These are phyloP conservation scores for Plasmodiophora brassicae DNA, from an alignment of 208 protist species.

Conservation along the genomic window DNA sequence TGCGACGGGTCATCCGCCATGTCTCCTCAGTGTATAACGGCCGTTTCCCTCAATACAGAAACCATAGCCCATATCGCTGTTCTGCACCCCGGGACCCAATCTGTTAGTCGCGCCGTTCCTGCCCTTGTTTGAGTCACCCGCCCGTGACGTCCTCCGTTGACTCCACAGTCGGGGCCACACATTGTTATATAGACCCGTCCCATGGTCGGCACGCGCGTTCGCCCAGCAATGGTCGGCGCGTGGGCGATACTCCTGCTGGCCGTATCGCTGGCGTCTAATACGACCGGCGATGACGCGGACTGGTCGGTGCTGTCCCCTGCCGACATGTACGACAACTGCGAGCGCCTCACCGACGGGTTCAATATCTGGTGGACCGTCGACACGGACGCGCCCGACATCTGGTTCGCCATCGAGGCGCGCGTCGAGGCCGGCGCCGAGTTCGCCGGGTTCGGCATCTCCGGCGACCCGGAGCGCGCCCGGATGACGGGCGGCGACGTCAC, in stretches of 20 bases:
- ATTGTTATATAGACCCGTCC: too few species aligned
- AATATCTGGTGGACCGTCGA: not conserved
- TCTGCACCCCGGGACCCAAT: too few species aligned
- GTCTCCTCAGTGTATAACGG: not conserved
- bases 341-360: not conserved
- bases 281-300: not conserved
- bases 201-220: too few species aligned
- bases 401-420: not conserved
- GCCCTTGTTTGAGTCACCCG: too few species aligned
- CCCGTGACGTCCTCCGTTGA: too few species aligned
- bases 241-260: not conserved
- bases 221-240: not conserved
- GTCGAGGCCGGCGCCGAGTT: not conserved
- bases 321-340: conserved; percentile 31
- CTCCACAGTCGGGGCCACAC: too few species aligned
- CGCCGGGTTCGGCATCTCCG: not conserved
- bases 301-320: not conserved
- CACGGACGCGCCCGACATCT: not conserved
- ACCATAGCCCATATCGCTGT: too few species aligned
- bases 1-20: not conserved
- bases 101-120: too few species aligned
- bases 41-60: too few species aligned
- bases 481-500: not conserved
- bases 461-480: not conserved
- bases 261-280: not conserved